Conservation (phyloP, 2,329 filamentous ascomycete species). For the Huntiella moniliformis region DNA sequence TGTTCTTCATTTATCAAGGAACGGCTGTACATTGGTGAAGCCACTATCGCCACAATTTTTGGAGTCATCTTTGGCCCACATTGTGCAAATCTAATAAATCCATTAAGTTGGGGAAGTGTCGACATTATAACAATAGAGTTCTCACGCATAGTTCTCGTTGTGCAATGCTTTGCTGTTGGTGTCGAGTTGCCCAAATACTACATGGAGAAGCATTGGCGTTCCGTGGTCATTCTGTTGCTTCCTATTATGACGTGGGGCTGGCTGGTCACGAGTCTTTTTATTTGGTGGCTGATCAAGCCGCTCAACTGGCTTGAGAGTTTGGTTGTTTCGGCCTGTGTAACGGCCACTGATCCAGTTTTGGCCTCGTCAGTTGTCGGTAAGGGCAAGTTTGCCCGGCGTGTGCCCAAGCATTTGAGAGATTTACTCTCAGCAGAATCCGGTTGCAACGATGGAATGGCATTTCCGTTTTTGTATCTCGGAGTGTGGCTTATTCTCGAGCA, state of each 20-base stretch:
- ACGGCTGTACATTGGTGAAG: conserved; percentile 94
- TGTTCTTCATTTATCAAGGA: conserved; percentile 98
- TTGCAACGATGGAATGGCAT: conserved; percentile 99
- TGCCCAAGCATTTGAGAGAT: conserved; percentile 93
- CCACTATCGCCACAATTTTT: conserved; percentile 76
- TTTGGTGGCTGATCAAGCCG: conserved; percentile 72
- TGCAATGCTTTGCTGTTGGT: conserved; percentile 82
- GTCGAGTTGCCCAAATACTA: conserved; percentile 84
- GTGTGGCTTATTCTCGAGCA: conserved; percentile 77
- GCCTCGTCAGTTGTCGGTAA: conserved; percentile 97
- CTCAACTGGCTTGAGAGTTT: conserved; percentile 83
- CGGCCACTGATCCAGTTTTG: conserved; percentile 88
- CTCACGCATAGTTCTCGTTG: conserved; percentile 72
- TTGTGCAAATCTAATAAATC: conserved; percentile 64
- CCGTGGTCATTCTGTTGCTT: conserved; percentile 68
- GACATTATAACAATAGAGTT: conserved; percentile 81
- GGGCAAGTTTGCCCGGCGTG: conserved; percentile 93
- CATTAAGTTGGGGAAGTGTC: conserved; percentile 56
- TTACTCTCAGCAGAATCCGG: conserved; percentile 89
- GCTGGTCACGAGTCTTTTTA: conserved; percentile 78
- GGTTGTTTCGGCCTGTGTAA: conserved; percentile 78
- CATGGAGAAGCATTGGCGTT: conserved; percentile 96
- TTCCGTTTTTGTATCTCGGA: conserved; percentile 87
- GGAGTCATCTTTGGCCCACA: conserved; percentile 80
- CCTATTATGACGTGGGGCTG: conserved; percentile 97